Conservation (phyloP, 2,329 filamentous ascomycete genomes). For the Cladosporium austrohemisphaericum region DNA sequence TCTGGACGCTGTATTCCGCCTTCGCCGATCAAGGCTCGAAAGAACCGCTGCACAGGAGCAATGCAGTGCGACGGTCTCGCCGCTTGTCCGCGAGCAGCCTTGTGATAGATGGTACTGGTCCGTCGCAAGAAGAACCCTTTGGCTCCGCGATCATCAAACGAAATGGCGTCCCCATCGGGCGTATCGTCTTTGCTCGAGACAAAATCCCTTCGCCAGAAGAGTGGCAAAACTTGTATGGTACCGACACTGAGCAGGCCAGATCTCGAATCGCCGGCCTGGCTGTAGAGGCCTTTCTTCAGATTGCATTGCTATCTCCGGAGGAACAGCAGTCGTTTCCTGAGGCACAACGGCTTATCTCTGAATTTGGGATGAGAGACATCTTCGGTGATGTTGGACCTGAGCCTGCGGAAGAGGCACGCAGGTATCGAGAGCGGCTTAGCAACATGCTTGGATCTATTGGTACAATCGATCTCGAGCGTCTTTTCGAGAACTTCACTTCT, state of each 20-base stretch:
- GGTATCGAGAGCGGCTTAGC: background rate
- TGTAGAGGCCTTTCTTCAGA: too few species aligned
- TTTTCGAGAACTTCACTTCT: conserved; percentile 18
- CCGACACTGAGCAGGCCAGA: background rate
- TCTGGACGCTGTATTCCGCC: conserved; percentile 56
- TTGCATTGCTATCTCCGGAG: too few species aligned
- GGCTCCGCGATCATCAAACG: background rate
- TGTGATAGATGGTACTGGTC: background rate
- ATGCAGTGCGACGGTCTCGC: conserved; percentile 56
- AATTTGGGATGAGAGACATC: background rate
- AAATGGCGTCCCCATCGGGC: background rate
- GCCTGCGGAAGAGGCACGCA: background rate
- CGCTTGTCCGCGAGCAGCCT: background rate
- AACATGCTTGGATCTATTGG: conserved; percentile 13
- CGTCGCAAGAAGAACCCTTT: conserved; percentile 16
- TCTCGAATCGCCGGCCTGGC: background rate
- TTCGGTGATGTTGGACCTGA: background rate
- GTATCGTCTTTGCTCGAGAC: conserved; percentile 7
- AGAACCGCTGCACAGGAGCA: conserved; percentile 57
- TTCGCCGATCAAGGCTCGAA: conserved; percentile 30
- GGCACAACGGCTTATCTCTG: background rate
- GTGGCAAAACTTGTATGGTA: conserved; percentile 1
- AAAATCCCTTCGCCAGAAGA: conserved; percentile 4
- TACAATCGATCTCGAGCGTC: conserved; percentile 17
- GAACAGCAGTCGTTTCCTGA: background rate